phyloP scores from a whole-genome alignment of 2,329 filamentous ascomycete genomes.

The Simplicillium sp. region DNA sequence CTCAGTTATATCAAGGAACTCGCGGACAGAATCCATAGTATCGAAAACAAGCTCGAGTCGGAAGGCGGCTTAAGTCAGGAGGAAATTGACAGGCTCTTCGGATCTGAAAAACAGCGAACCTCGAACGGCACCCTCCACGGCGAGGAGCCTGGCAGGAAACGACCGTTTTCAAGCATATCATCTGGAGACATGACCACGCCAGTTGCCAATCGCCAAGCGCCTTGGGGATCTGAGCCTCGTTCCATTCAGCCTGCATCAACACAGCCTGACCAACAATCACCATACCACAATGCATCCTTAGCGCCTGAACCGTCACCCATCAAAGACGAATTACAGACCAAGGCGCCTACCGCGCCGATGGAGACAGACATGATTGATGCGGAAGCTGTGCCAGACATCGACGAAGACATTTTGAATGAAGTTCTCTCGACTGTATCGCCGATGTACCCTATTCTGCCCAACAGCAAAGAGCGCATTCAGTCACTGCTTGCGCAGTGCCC shows the following conservation, averaged over 20 bases:
- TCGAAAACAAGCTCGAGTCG: conserved; percentile 66
- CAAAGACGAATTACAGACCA: conserved; percentile 23
- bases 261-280: conserved; percentile 19
- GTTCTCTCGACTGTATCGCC: conserved; percentile 59
- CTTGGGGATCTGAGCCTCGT: conserved; percentile 39
- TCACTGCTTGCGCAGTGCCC: conserved; percentile 48
- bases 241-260: conserved; percentile 30
- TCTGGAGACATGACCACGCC: conserved; percentile 30
- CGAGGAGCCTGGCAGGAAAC: conserved; percentile 28
- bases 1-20: conserved; percentile 81
- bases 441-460: conserved; percentile 56
- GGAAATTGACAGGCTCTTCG: conserved; percentile 33
- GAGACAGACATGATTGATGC: conserved; percentile 24
- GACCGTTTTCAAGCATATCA: conserved; percentile 39
- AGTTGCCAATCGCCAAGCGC: conserved; percentile 28
- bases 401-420: conserved; percentile 35
- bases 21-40: conserved; percentile 71
- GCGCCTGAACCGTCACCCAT: conserved; percentile 34
- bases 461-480: conserved; percentile 44
- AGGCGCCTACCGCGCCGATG: conserved; percentile 24
- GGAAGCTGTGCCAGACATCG: conserved; percentile 24
- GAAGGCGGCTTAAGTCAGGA: conserved; percentile 34
- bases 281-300: conserved; percentile 30
- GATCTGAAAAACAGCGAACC: conserved; percentile 20
- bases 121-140: conserved; percentile 15